Evolutionary conservation across 495 filamentous ascomycete genomes (phyloP), one percentile per base, ranked within the genome.

Genomic region (Letharia columbiana): DNA sequence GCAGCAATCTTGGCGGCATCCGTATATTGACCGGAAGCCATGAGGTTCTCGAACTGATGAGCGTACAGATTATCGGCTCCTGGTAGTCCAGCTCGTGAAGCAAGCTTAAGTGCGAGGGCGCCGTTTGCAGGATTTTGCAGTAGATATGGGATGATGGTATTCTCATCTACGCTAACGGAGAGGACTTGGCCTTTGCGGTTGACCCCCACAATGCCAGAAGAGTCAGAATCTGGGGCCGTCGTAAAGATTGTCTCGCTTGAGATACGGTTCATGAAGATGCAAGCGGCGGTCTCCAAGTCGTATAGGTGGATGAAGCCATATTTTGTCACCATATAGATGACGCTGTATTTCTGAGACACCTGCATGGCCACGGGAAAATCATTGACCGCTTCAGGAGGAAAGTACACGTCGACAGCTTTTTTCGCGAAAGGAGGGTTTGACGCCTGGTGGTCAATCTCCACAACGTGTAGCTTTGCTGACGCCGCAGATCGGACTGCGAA

Each of bases 211-310:
- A 97, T 86, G 70, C 94, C 94, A 64, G 84, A 84, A 35, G 90
- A 91, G 2, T 92, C 87, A n/a, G 82, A 83, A 73, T 98, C 93
- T 18, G 86, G 78, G 8, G 91, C 87, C 17, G 92, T 96, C 20
- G 92, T 92, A 78, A 99, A 99, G 73, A 99, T 98, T 1, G 94
- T 99, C 73, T 99, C 94, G 78, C 91, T 95, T 31, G 94, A 99
- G 72, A 99, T 99, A 61, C 94, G 89, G 79, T 99, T 98, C 92
- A 99, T 96, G 85, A 96, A 99, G 73, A 99, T 93, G 74, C 91
- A 94, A n/a, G 90, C 91, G 44, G 90, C 94, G 9, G 90, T 93
- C 79, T 98, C 94, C 56, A 99, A 84, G 71, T 99, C 94, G 76
- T 98, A 98, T 13, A 99, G 84, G 76, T 99, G 94, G 70, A 99